Evolutionary conservation across 192 early-diverging fungal genomes (phyloP), one percentile per base, ranked within the genome.

Genomic region (Coemansia sp.): DNA sequence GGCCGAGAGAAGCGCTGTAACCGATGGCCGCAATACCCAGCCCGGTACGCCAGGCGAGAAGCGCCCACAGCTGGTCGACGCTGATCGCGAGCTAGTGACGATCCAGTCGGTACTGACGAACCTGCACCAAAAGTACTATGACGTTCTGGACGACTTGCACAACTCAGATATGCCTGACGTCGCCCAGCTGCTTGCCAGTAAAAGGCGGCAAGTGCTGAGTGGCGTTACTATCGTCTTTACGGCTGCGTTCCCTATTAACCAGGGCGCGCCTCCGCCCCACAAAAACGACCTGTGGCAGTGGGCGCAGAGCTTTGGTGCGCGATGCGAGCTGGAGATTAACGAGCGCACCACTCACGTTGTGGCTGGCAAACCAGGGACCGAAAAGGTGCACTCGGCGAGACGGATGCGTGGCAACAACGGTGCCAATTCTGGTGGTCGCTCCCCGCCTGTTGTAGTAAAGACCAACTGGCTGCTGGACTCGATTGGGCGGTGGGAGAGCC

Each of bases 271-370:
- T 33, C 86, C 89, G 41, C 86, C 86, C 5, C 77, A 85, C 13
- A 85, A 87, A 20, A 87, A 90, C 22, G 95, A 96, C 33, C 82
- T 95, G 41, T 97, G 96, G 95, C 87, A 82, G 34, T 85, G 90
- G 65, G 96, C 96, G 10, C 64, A 65, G 39, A 80, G 80, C 18
- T 98, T 96, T 87, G 97, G 97, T 5, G 97, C 95, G 0, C 73
- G 72, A 33, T 95, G 95, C 73, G 87, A 81, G 2, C 71, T 71
- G 0, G 88, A 93, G 9, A 53, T 97, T 16, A 84, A 76, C 20
- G 67, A 69, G 6, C 70, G 76, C 20, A 89, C 93, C 9, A 98
- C 97, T 0, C 97, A 99, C 73, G 85, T 99, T 10, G 89, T 99
- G 44, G 93, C 95, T 15, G 88, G 88, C 6, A 92, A 94, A 89